Percentiles rank a stretch among this genome's conserved stretches.
phyloP scores from a whole-genome alignment of 257 asterid species.

The Rehmannia glutinosa region DNA sequence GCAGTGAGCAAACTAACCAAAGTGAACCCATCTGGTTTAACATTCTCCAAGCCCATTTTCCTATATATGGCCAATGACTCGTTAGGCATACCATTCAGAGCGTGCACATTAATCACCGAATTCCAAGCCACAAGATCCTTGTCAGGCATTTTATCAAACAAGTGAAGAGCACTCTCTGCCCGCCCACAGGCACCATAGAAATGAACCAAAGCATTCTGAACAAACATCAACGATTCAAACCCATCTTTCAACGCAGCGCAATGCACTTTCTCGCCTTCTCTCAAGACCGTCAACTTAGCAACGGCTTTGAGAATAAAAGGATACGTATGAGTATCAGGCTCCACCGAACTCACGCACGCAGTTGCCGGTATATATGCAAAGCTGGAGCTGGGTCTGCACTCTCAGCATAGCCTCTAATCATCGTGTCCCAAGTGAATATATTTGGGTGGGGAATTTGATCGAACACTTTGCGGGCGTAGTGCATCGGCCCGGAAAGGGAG shows the following conservation, averaged over 20 bases:
- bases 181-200: slow-evolving; percentile 65
- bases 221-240: slow-evolving; percentile 62
- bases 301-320: slow-evolving; percentile 78
- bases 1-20: slow-evolving; percentile 80
- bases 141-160: slow-evolving; percentile 56
- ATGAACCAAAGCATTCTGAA: slow-evolving; percentile 73
- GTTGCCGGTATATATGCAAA: slow-evolving; percentile 34
- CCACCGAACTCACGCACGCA: slow-evolving; percentile 34
- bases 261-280: slow-evolving; percentile 74
- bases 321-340: slow-evolving; percentile 68
- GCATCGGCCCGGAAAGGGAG: slow-evolving; percentile 63
- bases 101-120: slow-evolving; percentile 61
- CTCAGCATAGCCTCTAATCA: slow-evolving; percentile 88
- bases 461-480: slow-evolving; percentile 56
- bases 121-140: slow-evolving; percentile 82
- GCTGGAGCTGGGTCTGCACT: slow-evolving; percentile 67
- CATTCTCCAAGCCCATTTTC: slow-evolving; percentile 44
- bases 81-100: slow-evolving; percentile 61
- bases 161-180: slow-evolving; percentile 49
- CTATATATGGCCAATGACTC: slow-evolving; percentile 52
- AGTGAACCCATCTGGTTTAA: slow-evolving; percentile 76
- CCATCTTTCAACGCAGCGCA: slow-evolving; percentile 57
- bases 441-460: slow-evolving; percentile 49
- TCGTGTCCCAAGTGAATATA: slow-evolving; percentile 74
- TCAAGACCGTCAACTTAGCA: slow-evolving; percentile 42